phyloP scores from a whole-genome alignment of 768 basidiomycete genomes.

The Auricularia sp. region DNA sequence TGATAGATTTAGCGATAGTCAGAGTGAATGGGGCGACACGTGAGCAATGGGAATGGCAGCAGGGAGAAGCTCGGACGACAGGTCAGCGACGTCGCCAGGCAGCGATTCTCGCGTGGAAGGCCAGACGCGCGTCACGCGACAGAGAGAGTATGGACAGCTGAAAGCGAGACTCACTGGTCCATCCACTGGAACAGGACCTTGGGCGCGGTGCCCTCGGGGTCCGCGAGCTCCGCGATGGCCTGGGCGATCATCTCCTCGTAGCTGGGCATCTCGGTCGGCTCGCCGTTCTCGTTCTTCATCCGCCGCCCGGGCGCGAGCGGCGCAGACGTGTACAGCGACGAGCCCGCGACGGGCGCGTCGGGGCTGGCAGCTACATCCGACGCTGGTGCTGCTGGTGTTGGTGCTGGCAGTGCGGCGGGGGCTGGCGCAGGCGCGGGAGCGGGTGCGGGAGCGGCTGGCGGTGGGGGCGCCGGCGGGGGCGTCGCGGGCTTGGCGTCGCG shows the following conservation, averaged over 20 bases:
- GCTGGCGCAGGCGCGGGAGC: conserved; percentile 1
- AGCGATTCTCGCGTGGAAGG: not conserved
- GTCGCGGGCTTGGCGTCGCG: conserved; percentile 9
- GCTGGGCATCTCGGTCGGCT: conserved; percentile 56
- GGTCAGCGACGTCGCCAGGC: not conserved
- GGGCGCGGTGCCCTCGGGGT: conserved; percentile 71
- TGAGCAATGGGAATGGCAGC: not conserved
- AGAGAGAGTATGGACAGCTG: not conserved
- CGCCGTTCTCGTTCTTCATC: conserved; percentile 9
- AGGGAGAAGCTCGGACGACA: not conserved
- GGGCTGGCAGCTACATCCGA: conserved; percentile 12
- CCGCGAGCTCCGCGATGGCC: conserved; percentile 53
- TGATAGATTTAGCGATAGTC: too few species aligned
- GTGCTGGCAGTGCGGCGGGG: conserved; percentile 9
- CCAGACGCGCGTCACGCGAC: too few species aligned
- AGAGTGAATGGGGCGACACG: not conserved
- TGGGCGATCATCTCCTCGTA: conserved; percentile 91
- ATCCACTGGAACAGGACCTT: conserved; percentile 80
- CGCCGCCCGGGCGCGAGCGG: conserved; percentile 10
- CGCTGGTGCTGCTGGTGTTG: conserved; percentile 14
- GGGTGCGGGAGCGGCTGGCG: conserved; percentile 14
- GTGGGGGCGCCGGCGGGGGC: conserved; percentile 14
- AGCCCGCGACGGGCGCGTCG: conserved; percentile 13
- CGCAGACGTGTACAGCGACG: conserved; percentile 14
- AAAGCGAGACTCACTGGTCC: conserved; percentile 29